Evolutionary conservation across 2,329 filamentous ascomycete species (phyloP).

Genomic region (Lachnellula willkommii): DNA sequence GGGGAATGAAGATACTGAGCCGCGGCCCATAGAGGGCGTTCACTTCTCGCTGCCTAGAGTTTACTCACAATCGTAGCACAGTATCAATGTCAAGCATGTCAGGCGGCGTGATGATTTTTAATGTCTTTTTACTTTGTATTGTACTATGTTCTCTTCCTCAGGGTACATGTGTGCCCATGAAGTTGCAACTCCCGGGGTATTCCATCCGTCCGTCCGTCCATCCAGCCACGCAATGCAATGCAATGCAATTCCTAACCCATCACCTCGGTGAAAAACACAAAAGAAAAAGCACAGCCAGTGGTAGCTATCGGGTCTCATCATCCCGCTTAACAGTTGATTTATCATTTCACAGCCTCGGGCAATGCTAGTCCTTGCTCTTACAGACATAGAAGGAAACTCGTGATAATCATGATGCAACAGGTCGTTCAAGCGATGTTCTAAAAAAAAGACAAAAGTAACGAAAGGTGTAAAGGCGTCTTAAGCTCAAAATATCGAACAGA

Average conservation of each 20-base stretch:
- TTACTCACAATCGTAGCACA: no score
- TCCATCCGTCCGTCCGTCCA: background rate
- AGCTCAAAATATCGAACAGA: background rate
- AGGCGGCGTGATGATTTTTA: no score
- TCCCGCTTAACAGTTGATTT: background rate
- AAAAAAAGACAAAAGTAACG: background rate
- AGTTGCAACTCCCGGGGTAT: background rate
- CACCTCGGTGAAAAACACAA: background rate
- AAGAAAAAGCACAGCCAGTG: slow-evolving; percentile 1
- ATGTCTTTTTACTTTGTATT: no score
- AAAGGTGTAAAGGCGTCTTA: background rate
- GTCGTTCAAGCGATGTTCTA: background rate
- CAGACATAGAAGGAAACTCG: slow-evolving; percentile 1
- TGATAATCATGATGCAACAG: background rate
- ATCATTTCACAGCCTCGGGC: background rate
- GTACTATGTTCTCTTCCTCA: background rate
- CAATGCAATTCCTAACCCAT: background rate
- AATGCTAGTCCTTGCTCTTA: background rate
- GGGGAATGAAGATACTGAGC: no score
- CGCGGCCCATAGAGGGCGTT: no score
- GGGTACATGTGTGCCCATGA: background rate
- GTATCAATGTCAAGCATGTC: no score
- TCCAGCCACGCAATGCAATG: background rate
- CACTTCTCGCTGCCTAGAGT: no score
- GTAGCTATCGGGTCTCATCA: background rate